Percentiles rank a stretch among this genome's conserved stretches.
These are phyloP conservation scores for Phytophthora sp. DNA, from an alignment of 352 stramenopile species.

Conservation along the genomic window DNA sequence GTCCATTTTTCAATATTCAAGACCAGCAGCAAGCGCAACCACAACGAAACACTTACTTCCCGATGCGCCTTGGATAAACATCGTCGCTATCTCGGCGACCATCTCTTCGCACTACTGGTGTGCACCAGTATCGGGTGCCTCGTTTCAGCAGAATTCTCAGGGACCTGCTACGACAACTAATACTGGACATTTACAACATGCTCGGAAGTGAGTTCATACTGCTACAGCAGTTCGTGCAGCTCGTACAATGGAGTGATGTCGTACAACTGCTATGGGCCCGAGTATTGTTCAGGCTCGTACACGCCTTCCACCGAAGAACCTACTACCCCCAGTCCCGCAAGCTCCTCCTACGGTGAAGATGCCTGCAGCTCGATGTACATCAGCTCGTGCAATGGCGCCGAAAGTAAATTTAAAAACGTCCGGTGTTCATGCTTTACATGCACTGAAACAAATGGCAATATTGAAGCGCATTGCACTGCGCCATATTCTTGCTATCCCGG, in stretches of 20 bases:
- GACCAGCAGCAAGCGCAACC: not conserved
- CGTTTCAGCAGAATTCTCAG: too few relatives aligned
- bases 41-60: not conserved
- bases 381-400: conserved; percentile 9
- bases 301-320: not conserved
- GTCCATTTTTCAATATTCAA: not conserved
- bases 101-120: not conserved
- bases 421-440: conserved; percentile 19
- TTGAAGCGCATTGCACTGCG: conserved; percentile 14
- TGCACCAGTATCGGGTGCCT: too few relatives aligned
- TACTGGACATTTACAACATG: too few relatives aligned
- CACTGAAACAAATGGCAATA: not conserved
- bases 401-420: not conserved
- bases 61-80: not conserved
- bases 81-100: too few relatives aligned
- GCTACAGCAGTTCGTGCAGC: not conserved
- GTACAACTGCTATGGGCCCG: not conserved
- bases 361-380: conserved; percentile 1
- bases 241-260: not conserved
- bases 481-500: not conserved
- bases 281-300: conserved; percentile 6
- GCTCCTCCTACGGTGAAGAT: not conserved
- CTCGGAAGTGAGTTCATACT: not conserved
- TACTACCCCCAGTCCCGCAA: not conserved
- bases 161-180: too few relatives aligned